Evolutionary conservation across 2,329 filamentous ascomycete genomes (phyloP).

Genomic region (Tolypocladium sp.): DNA sequence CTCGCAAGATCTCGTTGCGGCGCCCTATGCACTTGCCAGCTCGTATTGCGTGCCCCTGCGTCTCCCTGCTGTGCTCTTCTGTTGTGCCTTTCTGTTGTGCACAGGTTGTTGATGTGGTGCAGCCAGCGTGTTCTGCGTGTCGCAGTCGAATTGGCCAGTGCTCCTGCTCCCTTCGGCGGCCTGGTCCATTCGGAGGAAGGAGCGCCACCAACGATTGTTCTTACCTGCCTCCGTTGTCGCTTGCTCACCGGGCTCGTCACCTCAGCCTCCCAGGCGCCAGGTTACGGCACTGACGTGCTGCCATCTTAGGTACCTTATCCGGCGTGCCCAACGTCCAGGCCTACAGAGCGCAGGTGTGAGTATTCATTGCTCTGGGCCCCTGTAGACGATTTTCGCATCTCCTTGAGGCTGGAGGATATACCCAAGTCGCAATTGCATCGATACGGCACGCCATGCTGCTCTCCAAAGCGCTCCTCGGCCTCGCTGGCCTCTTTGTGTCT

Average conservation of each 20-base stretch:
- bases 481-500: slow-evolving; percentile 12
- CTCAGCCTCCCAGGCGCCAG: background rate
- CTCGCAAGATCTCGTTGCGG: background rate
- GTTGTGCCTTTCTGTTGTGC: background rate
- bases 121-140: background rate
- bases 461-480: slow-evolving; percentile 8
- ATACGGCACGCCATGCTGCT: slow-evolving; percentile 8
- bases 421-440: background rate
- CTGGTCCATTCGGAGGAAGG: background rate
- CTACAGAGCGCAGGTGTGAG: background rate
- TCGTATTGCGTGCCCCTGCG: background rate
- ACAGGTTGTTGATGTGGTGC: background rate
- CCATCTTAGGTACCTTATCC: too few relatives aligned
- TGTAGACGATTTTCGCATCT: background rate
- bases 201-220: background rate
- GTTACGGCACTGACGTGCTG: too few relatives aligned
- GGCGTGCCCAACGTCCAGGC: background rate
- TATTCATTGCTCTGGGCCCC: too few relatives aligned
- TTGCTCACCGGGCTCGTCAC: background rate
- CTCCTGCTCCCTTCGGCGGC: background rate
- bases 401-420: background rate
- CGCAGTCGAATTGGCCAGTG: background rate
- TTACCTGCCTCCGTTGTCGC: background rate
- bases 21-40: background rate
- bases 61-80: background rate